Base-by-base conservation (phyloP, 148 eudicot genomes). In the Chenopodium berlandieri region DNA sequence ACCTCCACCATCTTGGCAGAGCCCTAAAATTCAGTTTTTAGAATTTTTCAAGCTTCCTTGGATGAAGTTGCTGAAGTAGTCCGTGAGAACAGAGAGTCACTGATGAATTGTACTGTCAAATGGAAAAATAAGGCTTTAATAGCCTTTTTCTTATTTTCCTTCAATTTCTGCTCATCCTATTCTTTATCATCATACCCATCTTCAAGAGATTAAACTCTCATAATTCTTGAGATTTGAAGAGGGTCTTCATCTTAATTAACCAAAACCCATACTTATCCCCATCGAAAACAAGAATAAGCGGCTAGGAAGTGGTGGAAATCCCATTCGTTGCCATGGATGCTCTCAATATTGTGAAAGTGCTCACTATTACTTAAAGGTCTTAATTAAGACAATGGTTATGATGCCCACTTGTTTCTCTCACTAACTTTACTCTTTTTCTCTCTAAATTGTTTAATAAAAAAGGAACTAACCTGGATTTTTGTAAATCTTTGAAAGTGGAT, bases 251-350 rank as follows among this genome's bases (percentile, higher is more conserved):
- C 37, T 70, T 70, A 14, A 37, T 70, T 4, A 48, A 70, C 73
- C 47, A 70, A 70, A 70, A 70, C 23, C 34, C 73, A 70, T 70
- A 70, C 44, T 70, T 70, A 11, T 70, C 72, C 37, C 72, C 72
- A 68, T 30, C 13, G 30, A 68, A 68, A 30, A 68, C 0, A 1
- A 20, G 72, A 68, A 68, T 14, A 11, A 68, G 4, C 2, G 72
- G 72, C 19, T 68, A 44, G 40, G 72, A 68, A 8, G 72, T 68
- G 31, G 72, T 8, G 1, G 72, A 68, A 27, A 68, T 68, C 7
- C 72, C 72, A 9, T 68, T 68, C 11, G 72, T 32, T 0, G 72
- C 37, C 72, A 68, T 68, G 3, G 34, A 1, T 40, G 10, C 72
- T 68, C 34, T 34, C 37, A 68, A 27, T 68, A 31, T 68, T 1